Evolutionary conservation across 306 rosid genomes (phyloP).

Genomic region (Cotoneaster glaucophyllus): DNA sequence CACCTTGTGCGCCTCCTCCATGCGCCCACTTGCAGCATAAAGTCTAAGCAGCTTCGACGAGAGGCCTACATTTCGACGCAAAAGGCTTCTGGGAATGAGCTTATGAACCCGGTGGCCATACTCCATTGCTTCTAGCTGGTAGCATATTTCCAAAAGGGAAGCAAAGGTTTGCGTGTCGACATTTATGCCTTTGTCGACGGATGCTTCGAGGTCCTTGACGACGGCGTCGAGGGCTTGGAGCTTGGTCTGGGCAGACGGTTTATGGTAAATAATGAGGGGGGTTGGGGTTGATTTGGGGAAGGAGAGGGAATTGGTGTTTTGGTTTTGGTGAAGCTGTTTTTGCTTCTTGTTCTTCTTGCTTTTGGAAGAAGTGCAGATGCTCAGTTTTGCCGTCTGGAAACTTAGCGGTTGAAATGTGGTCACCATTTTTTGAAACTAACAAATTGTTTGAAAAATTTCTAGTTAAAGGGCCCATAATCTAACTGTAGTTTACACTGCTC

Average conservation of each 20-base stretch:
- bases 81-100: slow-evolving; percentile 42
- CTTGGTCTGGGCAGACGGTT: slow-evolving; percentile 51
- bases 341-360: slow-evolving; percentile 7
- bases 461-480: too few relatives aligned
- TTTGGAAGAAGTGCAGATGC: slow-evolving; percentile 24
- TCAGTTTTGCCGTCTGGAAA: slow-evolving; percentile 5
- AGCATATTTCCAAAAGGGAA: slow-evolving; percentile 76
- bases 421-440: slow-evolving; percentile 25
- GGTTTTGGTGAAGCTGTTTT: too few relatives aligned
- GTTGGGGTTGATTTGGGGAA: slow-evolving; percentile 57
- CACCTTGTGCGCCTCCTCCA: slow-evolving; percentile 64
- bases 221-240: slow-evolving; percentile 66
- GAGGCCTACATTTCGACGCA: slow-evolving; percentile 56
- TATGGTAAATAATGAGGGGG: slow-evolving; percentile 44
- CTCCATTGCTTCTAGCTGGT: slow-evolving; percentile 37
- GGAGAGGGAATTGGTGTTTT: not conserved
- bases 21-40: slow-evolving; percentile 49
- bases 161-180: slow-evolving; percentile 56
- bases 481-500: too few relatives aligned
- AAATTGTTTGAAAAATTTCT: too few relatives aligned
- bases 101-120: slow-evolving; percentile 59
- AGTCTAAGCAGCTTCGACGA: slow-evolving; percentile 62
- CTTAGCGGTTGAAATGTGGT: slow-evolving; percentile 12
- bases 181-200: slow-evolving; percentile 44
- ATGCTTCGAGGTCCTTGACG: slow-evolving; percentile 51